These are phyloP conservation scores for Emericellopsis terricola DNA, from an alignment of 495 filamentous ascomycete species.

Conservation along the genomic window DNA sequence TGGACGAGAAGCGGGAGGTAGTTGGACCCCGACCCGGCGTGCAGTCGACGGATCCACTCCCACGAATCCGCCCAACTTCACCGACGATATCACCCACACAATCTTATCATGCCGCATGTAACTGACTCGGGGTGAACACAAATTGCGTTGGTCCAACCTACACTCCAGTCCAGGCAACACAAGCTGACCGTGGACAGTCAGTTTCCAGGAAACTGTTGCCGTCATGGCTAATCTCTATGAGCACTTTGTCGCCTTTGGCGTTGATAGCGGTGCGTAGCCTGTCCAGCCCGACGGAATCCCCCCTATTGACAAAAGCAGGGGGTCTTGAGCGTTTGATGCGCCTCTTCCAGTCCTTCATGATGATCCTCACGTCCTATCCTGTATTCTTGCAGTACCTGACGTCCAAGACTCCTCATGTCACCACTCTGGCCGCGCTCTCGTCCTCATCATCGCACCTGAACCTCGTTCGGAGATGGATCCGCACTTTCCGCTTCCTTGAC, in stretches of 20 bases:
- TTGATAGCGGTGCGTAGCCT: constrained; percentile 20
- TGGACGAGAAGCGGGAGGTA: no score
- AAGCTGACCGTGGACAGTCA: no score
- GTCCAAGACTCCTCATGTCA: constrained; percentile 5
- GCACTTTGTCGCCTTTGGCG: constrained; percentile 21
- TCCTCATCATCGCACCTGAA: constrained; percentile 12
- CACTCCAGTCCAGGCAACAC: no score
- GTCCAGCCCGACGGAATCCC: neutral
- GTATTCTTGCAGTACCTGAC: constrained; percentile 10
- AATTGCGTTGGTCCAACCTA: no score
- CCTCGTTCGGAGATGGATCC: constrained; percentile 36
- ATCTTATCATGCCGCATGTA: no score
- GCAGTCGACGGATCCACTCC: no score
- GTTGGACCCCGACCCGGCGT: no score
- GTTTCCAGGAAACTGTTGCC: no score
- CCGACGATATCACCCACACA: no score
- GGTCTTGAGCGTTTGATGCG: constrained; percentile 48
- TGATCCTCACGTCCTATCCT: constrained; percentile 26
- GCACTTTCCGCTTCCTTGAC: constrained; percentile 44
- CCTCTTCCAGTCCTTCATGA: constrained; percentile 34
- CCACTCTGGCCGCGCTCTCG: constrained; percentile 1
- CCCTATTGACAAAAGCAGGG: constrained; percentile 10
- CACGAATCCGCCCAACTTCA: no score
- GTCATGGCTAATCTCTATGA: neutral
- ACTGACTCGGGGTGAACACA: no score